Percentiles rank a stretch among this genome's conserved stretches.
Conservation (phyloP, 2,329 filamentous ascomycete genomes). For the Elsinoe perseae region DNA sequence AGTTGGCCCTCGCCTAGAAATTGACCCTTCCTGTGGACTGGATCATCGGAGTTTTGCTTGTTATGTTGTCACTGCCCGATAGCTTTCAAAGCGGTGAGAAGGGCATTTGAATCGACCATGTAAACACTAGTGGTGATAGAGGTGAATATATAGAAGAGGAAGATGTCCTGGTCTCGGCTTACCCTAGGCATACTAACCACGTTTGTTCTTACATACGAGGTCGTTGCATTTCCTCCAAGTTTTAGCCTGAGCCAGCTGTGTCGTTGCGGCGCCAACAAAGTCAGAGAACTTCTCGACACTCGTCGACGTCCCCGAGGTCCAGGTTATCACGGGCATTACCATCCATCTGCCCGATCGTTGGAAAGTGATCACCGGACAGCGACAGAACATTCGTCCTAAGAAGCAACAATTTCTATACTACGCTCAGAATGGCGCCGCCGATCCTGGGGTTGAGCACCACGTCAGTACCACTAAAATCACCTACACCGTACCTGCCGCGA, state of each 20-base stretch:
- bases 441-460: slow-evolving; percentile 6
- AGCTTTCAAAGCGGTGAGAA: too few relatives aligned
- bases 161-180: too few relatives aligned
- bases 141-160: too few relatives aligned
- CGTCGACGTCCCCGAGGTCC: slow-evolving; percentile 14
- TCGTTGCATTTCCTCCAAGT: not conserved
- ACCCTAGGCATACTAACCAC: not conserved
- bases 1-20: too few relatives aligned
- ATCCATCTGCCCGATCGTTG: slow-evolving; percentile 18
- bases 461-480: slow-evolving; percentile 3
- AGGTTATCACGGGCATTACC: slow-evolving; percentile 7
- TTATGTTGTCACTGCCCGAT: too few relatives aligned
- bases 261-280: not conserved
- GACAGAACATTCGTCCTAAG: not conserved
- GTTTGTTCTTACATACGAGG: too few relatives aligned
- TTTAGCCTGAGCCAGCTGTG: not conserved
- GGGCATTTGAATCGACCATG: not conserved
- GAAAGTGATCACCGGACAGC: not conserved
- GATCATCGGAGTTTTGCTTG: too few relatives aligned
- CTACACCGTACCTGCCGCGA: slow-evolving; percentile 10
- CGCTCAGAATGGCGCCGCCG: not conserved
- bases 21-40: too few relatives aligned
- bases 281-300: not conserved
- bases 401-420: slow-evolving; percentile 10
- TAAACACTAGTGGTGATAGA: not conserved